Base-by-base conservation (phyloP, 1,284 basidiomycete genomes). In the Chiua sp. region DNA sequence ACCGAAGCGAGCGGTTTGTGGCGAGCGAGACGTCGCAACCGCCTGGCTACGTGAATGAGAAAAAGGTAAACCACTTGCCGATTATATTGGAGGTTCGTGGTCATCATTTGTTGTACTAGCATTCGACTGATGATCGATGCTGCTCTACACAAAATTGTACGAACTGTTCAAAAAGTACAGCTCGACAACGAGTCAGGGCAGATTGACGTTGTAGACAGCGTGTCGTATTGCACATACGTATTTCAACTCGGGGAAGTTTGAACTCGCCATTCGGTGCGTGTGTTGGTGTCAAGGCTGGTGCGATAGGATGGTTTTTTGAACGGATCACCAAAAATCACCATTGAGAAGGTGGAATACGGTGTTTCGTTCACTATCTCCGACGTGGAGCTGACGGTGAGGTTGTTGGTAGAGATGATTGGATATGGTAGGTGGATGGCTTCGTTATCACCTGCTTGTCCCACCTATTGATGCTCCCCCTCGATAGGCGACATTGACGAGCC, bases 101-200 rank as follows among this genome's bases (percentile, higher is more conserved):
- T 72, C 68, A 96, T 62, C 95, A 98, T 74, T 75, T 90, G 80
- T 96, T 53, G 87, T 93, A 42, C 79, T 96, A 33, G 95, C 53
- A 87, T 26, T 26, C 5, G 26, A 18, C n/a, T 62, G 48, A 63
- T 42, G 47, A 37, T 39, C 13, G 37, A 20, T 39, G 26, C 59
- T 95, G 92, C 82, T 98, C 1, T 95, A 93, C 69, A 96, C 92
- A 2, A 93, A 95, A 70, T 84, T 95, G 2, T 96, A 97, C 72
- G 91, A 96, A 65, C 74, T 94, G 12, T 94, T 96, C 80, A 96
- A 95, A 76, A 88, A 87, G 26, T 83, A 90, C 67, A 80, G 78
- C 44, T 75, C 82, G 48, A 72, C 72, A 64, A 56, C 64, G 39
- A 80, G 79, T 39, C 87, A 91, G 62, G 86, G 86, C 4, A 86